Base-by-base conservation (phyloP, 768 basidiomycete genomes). In the Serendipita indica region DNA sequence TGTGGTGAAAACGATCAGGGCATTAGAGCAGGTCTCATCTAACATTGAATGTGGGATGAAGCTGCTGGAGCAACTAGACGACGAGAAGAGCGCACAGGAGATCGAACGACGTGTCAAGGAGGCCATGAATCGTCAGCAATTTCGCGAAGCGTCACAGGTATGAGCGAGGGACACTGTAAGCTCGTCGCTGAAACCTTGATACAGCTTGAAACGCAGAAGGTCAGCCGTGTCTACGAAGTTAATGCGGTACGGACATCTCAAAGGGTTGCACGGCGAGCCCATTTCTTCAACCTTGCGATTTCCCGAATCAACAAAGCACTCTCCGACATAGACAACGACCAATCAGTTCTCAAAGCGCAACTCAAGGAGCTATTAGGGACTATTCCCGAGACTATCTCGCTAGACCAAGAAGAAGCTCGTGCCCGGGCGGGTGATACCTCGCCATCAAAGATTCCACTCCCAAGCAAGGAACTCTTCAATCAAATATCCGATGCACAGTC, bases 161-260 rank as follows among this genome's bases (percentile, higher is more conserved):
- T 37, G 35, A 37, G 10, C 35, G 10, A 10, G 10, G 35, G 35
- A 37, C n/a, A 10, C 35, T 10, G 35, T 37, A 10, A 37, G 10
- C 35, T 10, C 10, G n/a, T 37, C 10, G 10, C 35, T n/a, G 10
- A n/a, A 37, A 10, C 10, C n/a, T 37, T n/a, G 35, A 37, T 37
- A 43, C 32, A 54, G 49, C 7, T 54, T 18, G 49, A 54, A 33
- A 54, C 20, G 10, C 20, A 54, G 49, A 54, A 54, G 30, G 30
- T 22, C 4, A 18, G 4, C 32, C 30, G 22, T 28, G 30, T 27
- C 20, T n/a, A 5, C 10, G 49, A 54, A 30, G 32, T 54, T 6
- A 54, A 27, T n/a, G 49, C 49, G 22, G 30, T 27, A 30, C 20
- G 49, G n/a, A 28, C 49, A 10, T 6, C 22, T 12, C 49, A 54